phyloP scores from a whole-genome alignment of 1,284 basidiomycete genomes.

The Austroboletus novae-zelandiae region DNA sequence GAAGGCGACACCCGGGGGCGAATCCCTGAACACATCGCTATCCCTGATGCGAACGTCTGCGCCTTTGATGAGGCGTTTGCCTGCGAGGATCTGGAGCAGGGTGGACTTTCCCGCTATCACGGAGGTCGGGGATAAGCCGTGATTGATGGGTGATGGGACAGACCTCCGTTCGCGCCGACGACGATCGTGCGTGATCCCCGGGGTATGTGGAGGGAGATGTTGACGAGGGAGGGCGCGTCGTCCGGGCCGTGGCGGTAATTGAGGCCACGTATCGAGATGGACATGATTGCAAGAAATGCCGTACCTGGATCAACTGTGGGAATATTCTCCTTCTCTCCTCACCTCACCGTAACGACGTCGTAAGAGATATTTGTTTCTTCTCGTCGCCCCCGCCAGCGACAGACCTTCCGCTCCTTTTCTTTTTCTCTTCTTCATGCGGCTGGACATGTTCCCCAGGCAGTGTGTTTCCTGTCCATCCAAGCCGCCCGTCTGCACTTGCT shows the following conservation, averaged over 20 bases:
- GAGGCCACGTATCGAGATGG: constrained; percentile 56
- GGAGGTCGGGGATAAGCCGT: background rate
- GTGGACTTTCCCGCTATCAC: constrained; percentile 89
- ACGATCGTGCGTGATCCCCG: constrained; percentile 79
- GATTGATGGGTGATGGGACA: constrained; percentile 19
- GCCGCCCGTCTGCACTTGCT: constrained; percentile 52
- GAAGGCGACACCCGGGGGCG: constrained; percentile 79
- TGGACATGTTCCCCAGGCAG: constrained; percentile 46
- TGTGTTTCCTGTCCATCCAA: constrained; percentile 44
- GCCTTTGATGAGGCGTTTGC: constrained; percentile 78
- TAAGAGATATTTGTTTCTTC: background rate
- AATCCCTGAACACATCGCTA: constrained; percentile 80
- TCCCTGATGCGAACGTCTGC: constrained; percentile 74
- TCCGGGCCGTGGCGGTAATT: constrained; percentile 58
- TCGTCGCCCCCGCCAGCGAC: constrained; percentile 6
- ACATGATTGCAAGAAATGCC: background rate
- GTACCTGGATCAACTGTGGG: background rate
- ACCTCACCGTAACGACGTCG: background rate
- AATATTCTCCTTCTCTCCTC: background rate
- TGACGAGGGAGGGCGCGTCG: constrained; percentile 51
- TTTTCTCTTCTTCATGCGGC: constrained; percentile 44
- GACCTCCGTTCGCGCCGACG: constrained; percentile 90
- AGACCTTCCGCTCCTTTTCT: constrained; percentile 35
- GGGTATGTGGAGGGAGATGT: constrained; percentile 66
- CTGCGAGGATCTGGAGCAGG: constrained; percentile 90